Evolutionary conservation across 371 early-diverging fungal genomes (phyloP).

Genomic region (Lichtheimia hyalospora): DNA sequence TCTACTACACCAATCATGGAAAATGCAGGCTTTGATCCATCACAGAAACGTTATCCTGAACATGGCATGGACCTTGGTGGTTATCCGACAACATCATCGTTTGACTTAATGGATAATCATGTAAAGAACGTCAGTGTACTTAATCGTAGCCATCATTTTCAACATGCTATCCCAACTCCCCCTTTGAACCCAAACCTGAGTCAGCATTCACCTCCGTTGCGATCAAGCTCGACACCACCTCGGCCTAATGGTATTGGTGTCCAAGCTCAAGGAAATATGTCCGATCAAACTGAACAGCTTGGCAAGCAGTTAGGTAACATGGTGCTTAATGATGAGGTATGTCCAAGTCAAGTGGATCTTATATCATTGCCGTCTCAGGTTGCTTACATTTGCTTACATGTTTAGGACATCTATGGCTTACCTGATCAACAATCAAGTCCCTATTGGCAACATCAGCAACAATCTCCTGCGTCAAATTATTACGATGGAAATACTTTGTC

Average conservation of each 20-base stretch:
- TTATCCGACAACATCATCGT: no score
- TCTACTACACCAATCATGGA: no score
- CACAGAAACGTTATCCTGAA: no score
- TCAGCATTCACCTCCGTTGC: slow-evolving; percentile 27
- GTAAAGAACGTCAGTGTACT: no score
- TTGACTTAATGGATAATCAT: slow-evolving; percentile 29
- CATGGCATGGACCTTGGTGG: no score
- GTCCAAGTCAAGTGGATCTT: not conserved
- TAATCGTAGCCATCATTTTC: not conserved
- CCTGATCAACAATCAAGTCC: not conserved
- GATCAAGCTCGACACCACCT: slow-evolving; percentile 53
- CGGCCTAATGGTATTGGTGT: slow-evolving; percentile 26
- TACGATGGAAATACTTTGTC: not conserved
- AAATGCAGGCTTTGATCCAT: no score
- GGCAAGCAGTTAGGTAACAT: slow-evolving; percentile 26
- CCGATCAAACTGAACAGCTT: slow-evolving; percentile 9
- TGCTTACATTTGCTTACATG: not conserved
- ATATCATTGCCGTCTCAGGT: not conserved
- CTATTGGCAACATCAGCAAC: slow-evolving; percentile 8
- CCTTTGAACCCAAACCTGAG: slow-evolving; percentile 35
- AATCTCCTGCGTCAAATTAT: not conserved
- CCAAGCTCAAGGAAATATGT: not conserved
- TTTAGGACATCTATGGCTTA: slow-evolving; percentile 2
- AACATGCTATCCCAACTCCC: slow-evolving; percentile 16
- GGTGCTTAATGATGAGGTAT: slow-evolving; percentile 34